Evolutionary conservation across 2,329 filamentous ascomycete species (phyloP), one percentile per base, ranked within the genome.

Genomic region (Penicillium italicum): DNA sequence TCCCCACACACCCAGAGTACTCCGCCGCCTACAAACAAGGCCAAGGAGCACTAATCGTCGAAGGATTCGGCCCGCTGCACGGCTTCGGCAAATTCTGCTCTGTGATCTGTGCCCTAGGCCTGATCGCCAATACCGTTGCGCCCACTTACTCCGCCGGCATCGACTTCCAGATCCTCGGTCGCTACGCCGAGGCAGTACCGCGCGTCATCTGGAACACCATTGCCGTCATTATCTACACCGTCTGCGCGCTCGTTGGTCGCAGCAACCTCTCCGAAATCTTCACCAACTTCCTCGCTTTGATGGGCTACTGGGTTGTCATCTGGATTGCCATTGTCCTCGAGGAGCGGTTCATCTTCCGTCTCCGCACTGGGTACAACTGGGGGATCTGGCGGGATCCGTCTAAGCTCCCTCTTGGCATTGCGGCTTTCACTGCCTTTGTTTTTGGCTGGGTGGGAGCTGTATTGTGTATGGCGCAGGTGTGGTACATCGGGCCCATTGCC

Each of bases 261-360:
- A 77, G 79, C 24, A 72, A 85, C 61, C 77, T 89, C 2, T 81
- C 84, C 0, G 78, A 78, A 26, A 86, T 89, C 55, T 87, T 89
- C 67, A 84, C 82, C 11, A 88, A 88, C 66, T 88, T 89, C 68
- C 76, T 89, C 5, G 84, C 85, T 0, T 72, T 89, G 22, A 88
- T 89, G 82, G 86, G 86, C 1, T 89, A 88, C 70, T 89, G 85
- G 85, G 79, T 87, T 16, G 79, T 79, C 14, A 82, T 87, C 42
- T 87, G 84, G 83, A 77, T 87, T 20, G 79, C 80, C 1, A 86
- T 89, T 44, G 75, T 82, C 2, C 69, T 76, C 14, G 73, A 77
- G 56, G 86, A 89, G 65, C 80, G 85, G 46, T 68, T 85, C 20
- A 75, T 89, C 46, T 89, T 89, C 69, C 77, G 84, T 2, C 73